phyloP scores from a whole-genome alignment of 1,284 basidiomycete species.

The Phellinidium pouzarii region DNA sequence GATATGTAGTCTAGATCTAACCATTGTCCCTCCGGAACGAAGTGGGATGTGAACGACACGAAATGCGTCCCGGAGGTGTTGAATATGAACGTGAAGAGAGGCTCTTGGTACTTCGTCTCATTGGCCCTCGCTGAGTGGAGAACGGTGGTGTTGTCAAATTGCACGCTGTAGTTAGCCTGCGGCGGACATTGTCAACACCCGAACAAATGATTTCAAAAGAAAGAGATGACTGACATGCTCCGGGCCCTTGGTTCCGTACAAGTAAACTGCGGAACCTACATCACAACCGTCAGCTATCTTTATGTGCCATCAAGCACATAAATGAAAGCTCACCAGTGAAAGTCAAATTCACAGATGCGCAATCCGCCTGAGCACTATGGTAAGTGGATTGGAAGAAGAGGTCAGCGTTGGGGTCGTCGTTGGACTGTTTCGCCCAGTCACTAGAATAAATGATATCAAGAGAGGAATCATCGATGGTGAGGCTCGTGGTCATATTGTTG shows the following conservation, averaged over 20 bases:
- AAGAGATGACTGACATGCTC: conserved; percentile 24
- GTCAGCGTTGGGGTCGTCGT: conserved; percentile 20
- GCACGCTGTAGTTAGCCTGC: conserved; percentile 25
- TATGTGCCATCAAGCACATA: too few relatives aligned
- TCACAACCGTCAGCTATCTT: neutral
- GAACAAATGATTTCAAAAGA: neutral
- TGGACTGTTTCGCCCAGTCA: conserved; percentile 24
- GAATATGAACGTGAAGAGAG: conserved; percentile 24
- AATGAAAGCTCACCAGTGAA: conserved; percentile 19
- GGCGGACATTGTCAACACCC: neutral
- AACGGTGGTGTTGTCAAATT: conserved; percentile 24
- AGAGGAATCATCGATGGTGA: conserved; percentile 28
- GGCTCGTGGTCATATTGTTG: conserved; percentile 25
- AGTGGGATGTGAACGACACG: conserved; percentile 22
- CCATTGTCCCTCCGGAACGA: conserved; percentile 22
- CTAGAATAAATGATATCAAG: conserved; percentile 24
- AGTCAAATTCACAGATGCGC: conserved; percentile 23
- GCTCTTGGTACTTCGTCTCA: conserved; percentile 23
- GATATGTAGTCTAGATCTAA: conserved; percentile 28
- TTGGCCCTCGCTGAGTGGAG: conserved; percentile 21
- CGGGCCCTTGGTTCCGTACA: conserved; percentile 28
- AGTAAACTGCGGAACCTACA: conserved; percentile 22
- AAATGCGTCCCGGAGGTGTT: conserved; percentile 19
- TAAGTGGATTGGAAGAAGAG: conserved; percentile 27
- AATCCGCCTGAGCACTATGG: conserved; percentile 25